A percentile compares a stretch with the other conserved stretches of the same genome.
phyloP scores from a whole-genome alignment of 2,329 filamentous ascomycete species.

The Xylariaceae sp. region DNA sequence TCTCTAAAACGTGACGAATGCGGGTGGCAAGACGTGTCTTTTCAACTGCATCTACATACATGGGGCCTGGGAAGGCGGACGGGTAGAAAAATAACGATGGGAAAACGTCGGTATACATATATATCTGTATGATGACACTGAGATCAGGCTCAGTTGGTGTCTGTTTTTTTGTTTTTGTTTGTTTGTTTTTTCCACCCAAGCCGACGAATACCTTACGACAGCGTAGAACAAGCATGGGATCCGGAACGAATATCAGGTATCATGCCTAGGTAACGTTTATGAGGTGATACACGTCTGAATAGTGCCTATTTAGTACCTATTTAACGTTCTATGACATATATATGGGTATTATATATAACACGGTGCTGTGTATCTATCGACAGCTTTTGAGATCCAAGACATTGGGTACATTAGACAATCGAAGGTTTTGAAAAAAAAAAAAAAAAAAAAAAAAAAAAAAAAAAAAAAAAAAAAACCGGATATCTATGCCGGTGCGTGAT shows the following conservation, averaged over 20 bases:
- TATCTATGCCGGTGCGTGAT: too few species aligned
- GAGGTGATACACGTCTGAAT: too few species aligned
- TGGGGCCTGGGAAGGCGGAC: not conserved
- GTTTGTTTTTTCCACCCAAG: not conserved
- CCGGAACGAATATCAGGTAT: not conserved
- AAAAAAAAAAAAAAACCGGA: too few species aligned
- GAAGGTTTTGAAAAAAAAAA: too few species aligned
- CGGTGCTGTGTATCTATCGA: too few species aligned
- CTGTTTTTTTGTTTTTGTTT: not conserved
- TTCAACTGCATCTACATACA: slow-evolving; percentile 8
- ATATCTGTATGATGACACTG: not conserved
- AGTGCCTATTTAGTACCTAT: not conserved
- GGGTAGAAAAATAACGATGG: not conserved
- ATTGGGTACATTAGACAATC: too few species aligned
- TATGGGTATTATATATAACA: too few species aligned
- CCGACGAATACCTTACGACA: not conserved
- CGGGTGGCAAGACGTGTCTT: not conserved
- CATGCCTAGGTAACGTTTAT: not conserved
- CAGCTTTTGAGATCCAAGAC: too few species aligned
- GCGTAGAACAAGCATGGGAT: not conserved
- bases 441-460: too few species aligned
- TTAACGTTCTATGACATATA: not conserved
- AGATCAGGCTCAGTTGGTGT: not conserved
- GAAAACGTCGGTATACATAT: not conserved
- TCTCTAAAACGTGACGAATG: not conserved